Percentiles rank a stretch among this genome's conserved stretches.
These are phyloP conservation scores for Fusarium aywerte DNA, from an alignment of 2,329 filamentous ascomycete genomes.

Conservation along the genomic window DNA sequence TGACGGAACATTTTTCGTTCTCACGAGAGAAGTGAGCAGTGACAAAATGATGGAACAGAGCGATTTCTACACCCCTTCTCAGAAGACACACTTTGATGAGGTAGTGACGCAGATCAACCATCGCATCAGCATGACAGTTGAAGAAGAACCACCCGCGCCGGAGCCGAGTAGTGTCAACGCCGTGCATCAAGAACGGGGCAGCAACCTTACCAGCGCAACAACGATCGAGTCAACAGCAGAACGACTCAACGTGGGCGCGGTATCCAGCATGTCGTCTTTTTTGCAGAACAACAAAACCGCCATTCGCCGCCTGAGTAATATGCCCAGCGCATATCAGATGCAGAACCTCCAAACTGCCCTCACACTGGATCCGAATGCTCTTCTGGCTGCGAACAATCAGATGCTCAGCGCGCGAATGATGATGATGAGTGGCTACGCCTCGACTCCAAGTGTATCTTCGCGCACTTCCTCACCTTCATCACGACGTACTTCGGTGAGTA, in stretches of 20 bases:
- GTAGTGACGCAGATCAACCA: conserved; percentile 35
- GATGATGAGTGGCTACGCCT: conserved; percentile 3
- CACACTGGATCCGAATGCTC: neutral
- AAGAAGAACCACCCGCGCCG: neutral
- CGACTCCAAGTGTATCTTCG: neutral
- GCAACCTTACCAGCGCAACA: neutral
- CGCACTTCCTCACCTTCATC: neutral
- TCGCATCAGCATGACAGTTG: neutral
- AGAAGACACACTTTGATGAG: conserved; percentile 38
- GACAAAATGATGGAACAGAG: neutral
- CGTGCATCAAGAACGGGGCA: conserved; percentile 26
- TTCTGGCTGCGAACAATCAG: neutral
- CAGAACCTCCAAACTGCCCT: neutral
- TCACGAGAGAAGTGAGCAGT: conserved; percentile 51
- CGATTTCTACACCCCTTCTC: neutral
- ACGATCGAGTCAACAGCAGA: conserved; percentile 13
- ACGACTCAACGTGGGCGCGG: conserved; percentile 5
- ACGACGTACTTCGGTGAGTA: neutral
- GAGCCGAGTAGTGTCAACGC: conserved; percentile 18
- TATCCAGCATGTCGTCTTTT: conserved; percentile 28
- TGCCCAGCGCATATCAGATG: conserved; percentile 21
- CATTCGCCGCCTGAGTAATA: conserved; percentile 24
- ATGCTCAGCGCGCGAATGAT: conserved; percentile 1
- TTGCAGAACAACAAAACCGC: conserved; percentile 37
- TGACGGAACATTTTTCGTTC: conserved; percentile 64